Conservation (phyloP, 1,284 basidiomycete genomes). For the Tausonia pullulans region DNA sequence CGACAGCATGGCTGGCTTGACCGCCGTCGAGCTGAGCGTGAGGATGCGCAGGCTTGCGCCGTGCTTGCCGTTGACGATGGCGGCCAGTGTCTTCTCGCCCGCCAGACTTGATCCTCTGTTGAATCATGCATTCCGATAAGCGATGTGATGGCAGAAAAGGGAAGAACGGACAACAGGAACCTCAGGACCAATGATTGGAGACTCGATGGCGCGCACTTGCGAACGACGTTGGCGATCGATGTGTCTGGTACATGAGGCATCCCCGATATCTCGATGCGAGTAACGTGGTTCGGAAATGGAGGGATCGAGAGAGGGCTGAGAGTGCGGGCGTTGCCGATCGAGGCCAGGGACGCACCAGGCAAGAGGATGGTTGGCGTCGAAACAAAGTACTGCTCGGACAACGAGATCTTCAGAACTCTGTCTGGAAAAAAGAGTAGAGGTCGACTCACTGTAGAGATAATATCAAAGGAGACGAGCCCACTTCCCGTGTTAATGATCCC, state of each 20-base stretch:
- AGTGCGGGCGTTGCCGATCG: not conserved
- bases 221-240: not conserved
- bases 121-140: too few relatives aligned
- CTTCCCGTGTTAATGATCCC: not conserved
- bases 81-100: not conserved
- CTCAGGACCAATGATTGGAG: not conserved
- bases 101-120: not conserved
- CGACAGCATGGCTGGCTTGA: not conserved
- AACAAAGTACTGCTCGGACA: not conserved
- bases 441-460: not conserved
- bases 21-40: not conserved
- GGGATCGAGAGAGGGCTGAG: not conserved
- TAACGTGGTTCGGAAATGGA: not conserved
- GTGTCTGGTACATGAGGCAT: not conserved
- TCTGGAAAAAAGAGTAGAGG: too few relatives aligned
- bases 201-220: not conserved
- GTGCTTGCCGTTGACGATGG: constrained; percentile 1
- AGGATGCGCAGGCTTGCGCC: not conserved
- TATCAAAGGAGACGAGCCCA: not conserved
- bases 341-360: not conserved
- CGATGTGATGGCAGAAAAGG: not conserved
- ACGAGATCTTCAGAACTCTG: too few relatives aligned
- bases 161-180: not conserved
- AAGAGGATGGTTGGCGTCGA: not conserved
- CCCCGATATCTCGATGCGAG: not conserved